A percentile compares a stretch with the other conserved stretches of the same genome.
phyloP scores from a whole-genome alignment of 176 grass and related monocot genomes.

The Musa itinerans region DNA sequence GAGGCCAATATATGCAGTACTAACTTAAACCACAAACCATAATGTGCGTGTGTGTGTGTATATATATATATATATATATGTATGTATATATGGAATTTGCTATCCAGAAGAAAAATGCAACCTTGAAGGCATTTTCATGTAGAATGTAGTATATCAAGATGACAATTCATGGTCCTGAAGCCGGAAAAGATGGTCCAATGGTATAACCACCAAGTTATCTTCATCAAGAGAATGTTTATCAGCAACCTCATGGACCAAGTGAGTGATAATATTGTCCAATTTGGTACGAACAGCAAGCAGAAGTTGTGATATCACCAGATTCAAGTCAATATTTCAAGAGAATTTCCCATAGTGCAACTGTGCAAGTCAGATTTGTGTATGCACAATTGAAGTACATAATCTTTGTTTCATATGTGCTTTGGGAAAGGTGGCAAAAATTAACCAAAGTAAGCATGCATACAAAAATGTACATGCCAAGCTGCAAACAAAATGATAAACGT shows the following conservation, averaged over 20 bases:
- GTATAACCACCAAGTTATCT: slow-evolving; percentile 51
- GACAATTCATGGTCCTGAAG: slow-evolving; percentile 51
- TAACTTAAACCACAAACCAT: background rate
- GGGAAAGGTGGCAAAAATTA: too few relatives aligned
- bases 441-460: slow-evolving; percentile 31
- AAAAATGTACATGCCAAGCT: slow-evolving; percentile 78
- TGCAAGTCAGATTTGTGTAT: too few relatives aligned
- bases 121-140: slow-evolving; percentile 71
- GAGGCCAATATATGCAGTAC: background rate
- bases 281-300: slow-evolving; percentile 57
- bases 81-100: background rate
- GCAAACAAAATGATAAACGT: background rate
- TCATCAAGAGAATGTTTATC: slow-evolving; percentile 35
- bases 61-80: background rate
- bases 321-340: background rate
- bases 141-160: slow-evolving; percentile 71
- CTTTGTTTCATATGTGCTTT: too few relatives aligned
- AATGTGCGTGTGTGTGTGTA: too few relatives aligned
- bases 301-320: slow-evolving; percentile 20
- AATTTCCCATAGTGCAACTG: background rate
- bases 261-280: slow-evolving; percentile 76
- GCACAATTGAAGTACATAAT: too few relatives aligned
- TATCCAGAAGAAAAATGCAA: slow-evolving; percentile 81
- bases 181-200: slow-evolving; percentile 71
- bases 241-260: slow-evolving; percentile 59